Evolutionary conservation across 768 basidiomycete genomes (phyloP), one percentile per base, ranked within the genome.

Genomic region (Pisolithus microcarpus): DNA sequence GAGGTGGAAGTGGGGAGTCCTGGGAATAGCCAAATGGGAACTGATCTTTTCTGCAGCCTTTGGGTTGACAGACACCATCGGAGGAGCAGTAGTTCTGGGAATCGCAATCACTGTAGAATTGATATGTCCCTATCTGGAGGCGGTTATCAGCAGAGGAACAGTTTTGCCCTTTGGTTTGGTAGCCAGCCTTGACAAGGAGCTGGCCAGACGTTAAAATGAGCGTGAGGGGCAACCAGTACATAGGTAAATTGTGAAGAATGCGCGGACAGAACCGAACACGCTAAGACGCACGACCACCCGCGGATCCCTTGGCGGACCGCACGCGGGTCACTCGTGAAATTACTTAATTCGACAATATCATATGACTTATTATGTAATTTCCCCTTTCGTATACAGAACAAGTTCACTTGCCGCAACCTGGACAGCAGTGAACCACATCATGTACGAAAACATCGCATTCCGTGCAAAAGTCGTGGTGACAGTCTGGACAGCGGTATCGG

Each of bases 361-460:
- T 23, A 23, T 23, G 21, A 23, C 21, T 23, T 23, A 23, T 23
- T 23, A 23, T 23, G 21, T 23, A 23, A 23, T 23, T 4, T 23
- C 21, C 21, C 21, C 21, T 23, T 23, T 23, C n/a, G n/a, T n/a
- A 7, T 24, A 43, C 42, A 21, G 13, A 43, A 26, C 5, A 43
- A 8, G 68, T 36, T 80, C 69, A 77, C 52, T 74, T 74, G 46
- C 84, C 85, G 56, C 87, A 91, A 9, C 87, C 88, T 0, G 95
- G 93, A 72, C 95, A 99, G 53, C 89, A 91, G 63, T 97, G 95
- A 18, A 97, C 74, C 19, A 92, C 91, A 55, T 95, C 91, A 59
- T 98, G 96, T 5, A 97, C 84, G 62, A 97, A 96, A 18, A 95
- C 79, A 70, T 99, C 96, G 64, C 96, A 99, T 45, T 98, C 94